Evolutionary conservation across 2,329 filamentous ascomycete species (phyloP), one percentile per base, ranked within the genome.

Genomic region (Colletotrichum noveboracense): DNA sequence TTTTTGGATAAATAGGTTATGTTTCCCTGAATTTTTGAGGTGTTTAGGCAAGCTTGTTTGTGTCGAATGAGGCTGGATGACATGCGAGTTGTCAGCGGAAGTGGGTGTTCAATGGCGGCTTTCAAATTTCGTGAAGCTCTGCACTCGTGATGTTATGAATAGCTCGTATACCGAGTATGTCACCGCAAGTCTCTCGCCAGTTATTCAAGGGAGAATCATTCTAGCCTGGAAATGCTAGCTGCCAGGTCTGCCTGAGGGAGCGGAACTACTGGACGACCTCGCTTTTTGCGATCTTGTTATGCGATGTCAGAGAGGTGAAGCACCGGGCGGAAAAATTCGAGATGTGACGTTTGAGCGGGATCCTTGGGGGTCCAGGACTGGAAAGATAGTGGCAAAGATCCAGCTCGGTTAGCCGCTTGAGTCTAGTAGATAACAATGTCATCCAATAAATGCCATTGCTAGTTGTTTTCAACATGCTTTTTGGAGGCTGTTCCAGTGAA

Each of bases 201-300:
- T 43, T 13, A 13, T 13, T 0, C n/a, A 21, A n/a, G n/a, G 43
- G 6, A 2, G 6, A 21, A n/a, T n/a, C 18, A n/a, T n/a, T 7
- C 2, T 4, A 0, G 3, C n/a, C 43, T n/a, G n/a, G 2, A 0
- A 3, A 48, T 10, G 43, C n/a, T 13, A 48, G 16, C 3, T 10
- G 18, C 10, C 43, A 13, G 0, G n/a, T 21, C 10, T 10, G 4
- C 0, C 0, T 48, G 43, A n/a, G n/a, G n/a, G 43, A 48, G 43
- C n/a, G 10, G 10, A 48, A 10, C 43, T 21, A 3, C n/a, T 13
- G 43, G 9, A 12, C 6, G 6, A 13, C 43, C 2, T 21, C n/a
- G 10, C n/a, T n/a, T 21, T 21, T 21, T 21, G 43, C 4, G n/a
- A 52, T 13, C 43, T 21, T 13, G 10, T 52, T 13, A 12, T 21